Evolutionary conservation across 495 filamentous ascomycete species (phyloP).

Genomic region (Tirmania nivea): DNA sequence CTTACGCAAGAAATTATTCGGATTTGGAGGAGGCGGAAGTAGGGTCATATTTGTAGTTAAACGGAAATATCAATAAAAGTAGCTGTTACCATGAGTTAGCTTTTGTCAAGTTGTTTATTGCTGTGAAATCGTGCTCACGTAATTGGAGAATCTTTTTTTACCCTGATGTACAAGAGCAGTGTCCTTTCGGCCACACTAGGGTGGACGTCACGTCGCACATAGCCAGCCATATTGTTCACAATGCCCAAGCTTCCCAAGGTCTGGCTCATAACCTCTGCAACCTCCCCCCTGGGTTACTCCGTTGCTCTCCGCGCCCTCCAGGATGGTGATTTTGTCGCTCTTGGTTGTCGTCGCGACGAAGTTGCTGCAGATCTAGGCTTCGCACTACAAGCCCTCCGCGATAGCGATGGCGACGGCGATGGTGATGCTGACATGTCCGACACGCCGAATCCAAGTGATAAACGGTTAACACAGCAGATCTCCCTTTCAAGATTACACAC

Average conservation of each 20-base stretch:
- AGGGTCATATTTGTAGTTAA: no score
- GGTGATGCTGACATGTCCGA: constrained; percentile 10
- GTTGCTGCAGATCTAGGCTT: constrained; percentile 23
- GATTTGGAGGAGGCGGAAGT: no score
- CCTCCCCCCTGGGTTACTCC: constrained; percentile 54
- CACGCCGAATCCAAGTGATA: background rate
- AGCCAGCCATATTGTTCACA: no score
- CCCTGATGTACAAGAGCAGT: no score
- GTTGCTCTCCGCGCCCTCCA: constrained; percentile 47
- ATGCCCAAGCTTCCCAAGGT: constrained; percentile 20
- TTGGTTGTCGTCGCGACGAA: constrained; percentile 49
- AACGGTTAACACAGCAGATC: background rate
- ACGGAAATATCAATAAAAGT: no score
- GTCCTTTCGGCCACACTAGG: no score
- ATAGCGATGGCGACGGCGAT: constrained; percentile 32
- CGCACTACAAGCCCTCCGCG: background rate
- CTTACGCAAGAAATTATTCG: no score
- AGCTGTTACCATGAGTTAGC: no score
- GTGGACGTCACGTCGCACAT: no score
- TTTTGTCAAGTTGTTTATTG: no score
- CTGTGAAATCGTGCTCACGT: no score
- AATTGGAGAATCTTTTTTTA: no score
- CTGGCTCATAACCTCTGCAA: constrained; percentile 74
- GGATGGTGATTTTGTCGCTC: constrained; percentile 64
- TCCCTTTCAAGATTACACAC: background rate